phyloP scores from a whole-genome alignment of 1,284 basidiomycete species.

The Trichosporon ovoides region DNA sequence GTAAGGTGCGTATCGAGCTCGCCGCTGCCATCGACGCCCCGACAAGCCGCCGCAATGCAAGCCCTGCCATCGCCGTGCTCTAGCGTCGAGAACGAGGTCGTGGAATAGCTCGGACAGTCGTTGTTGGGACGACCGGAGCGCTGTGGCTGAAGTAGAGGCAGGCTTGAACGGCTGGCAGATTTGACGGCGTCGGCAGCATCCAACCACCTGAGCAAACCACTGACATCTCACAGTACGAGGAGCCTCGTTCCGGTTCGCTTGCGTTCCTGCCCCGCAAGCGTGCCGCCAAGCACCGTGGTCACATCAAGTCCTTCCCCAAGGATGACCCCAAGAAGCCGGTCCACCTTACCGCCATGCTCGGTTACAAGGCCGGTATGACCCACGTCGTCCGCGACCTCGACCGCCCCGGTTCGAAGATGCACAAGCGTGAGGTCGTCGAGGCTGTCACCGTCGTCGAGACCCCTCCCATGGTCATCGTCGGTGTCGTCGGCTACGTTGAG shows the following conservation, averaged over 20 bases:
- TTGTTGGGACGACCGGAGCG: too few species aligned
- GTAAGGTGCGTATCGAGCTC: constrained; percentile 31
- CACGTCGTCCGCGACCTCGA: constrained; percentile 99
- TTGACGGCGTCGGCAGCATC: background rate
- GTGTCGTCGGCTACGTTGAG: constrained; percentile 99
- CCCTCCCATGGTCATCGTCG: constrained; percentile 93
- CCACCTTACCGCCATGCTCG: constrained; percentile 96
- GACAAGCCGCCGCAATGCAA: background rate
- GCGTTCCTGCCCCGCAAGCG: constrained; percentile 80
- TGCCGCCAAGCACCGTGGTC: constrained; percentile 90
- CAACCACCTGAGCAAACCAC: background rate
- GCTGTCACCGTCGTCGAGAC: constrained; percentile 95
- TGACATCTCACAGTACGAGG: constrained; percentile 68
- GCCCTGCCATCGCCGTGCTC: background rate
- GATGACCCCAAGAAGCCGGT: constrained; percentile 99
- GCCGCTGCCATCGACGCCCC: background rate
- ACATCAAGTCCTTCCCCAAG: constrained; percentile 98
- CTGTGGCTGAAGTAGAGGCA: too few species aligned
- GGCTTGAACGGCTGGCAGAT: background rate
- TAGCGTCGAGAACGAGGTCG: background rate
- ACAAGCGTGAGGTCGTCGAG: constrained; percentile 99
- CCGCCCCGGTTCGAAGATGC: constrained; percentile 98
- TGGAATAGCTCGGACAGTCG: background rate
- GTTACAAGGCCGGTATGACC: constrained; percentile 99
- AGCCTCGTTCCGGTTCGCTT: constrained; percentile 88